Evolutionary conservation across 306 rosid species (phyloP), one percentile per base, ranked within the genome.

Genomic region (Pyrus pyrifolia): DNA sequence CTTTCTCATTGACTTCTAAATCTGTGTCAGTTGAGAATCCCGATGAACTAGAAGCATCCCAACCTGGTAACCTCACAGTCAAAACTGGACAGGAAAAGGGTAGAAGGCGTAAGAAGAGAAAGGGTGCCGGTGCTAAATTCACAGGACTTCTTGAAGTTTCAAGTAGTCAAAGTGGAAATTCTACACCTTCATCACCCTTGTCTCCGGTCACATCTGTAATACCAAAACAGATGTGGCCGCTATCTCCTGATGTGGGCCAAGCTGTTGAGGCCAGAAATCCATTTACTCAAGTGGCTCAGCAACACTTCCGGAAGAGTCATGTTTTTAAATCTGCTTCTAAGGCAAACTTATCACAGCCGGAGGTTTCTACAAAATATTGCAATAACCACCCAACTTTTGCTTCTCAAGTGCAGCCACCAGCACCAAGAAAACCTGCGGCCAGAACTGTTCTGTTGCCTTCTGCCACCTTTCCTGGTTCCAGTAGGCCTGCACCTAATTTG

Each of bases 111-210:
- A 89, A 77, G 87, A 95, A 84, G 89, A 90, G 88, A 76, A 95
- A 86, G 83, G 83, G 86, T 78, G 83, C 78, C 1, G 85, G 87
- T 66, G 77, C 87, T 40, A 94, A 87, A 66, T 45, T 89, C 59
- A 58, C 82, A 11, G 82, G 88, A 49, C 70, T 90, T 40, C 84
- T 88, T 51, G 98, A 94, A 86, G 97, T 88, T 85, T 90, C 98
- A 27, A 94, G 98, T 62, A 94, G 98, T 76, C 97, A 92, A 64
- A 95, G 98, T 81, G 98, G 97, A 83, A 95, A 90, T 40, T 95
- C 98, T 57, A 95, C 98, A 22, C 98, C 98, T 73, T 92, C 97
- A 12, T 95, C 97, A 57, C 98, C 98, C 1, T 57, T 88, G 78
- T 95, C 98, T 15, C 97, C 98, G 2, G 63, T 72, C 12, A 23